phyloP scores from a whole-genome alignment of 768 basidiomycete species.

The Tylopilus subfusipes region DNA sequence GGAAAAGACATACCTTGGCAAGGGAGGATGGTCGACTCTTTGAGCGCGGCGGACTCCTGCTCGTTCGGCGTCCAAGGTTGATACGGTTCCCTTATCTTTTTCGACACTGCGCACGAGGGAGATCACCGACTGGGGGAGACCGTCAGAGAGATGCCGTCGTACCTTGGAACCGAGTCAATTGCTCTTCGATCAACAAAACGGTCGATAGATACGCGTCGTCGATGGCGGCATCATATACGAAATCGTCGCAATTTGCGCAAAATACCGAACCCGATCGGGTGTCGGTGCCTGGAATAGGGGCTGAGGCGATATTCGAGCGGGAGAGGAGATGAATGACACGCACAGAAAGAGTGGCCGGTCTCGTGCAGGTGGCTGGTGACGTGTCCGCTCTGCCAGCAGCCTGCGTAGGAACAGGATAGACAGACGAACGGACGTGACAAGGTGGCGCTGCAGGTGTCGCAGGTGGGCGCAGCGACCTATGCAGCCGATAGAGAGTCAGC shows the following conservation, averaged over 20 bases:
- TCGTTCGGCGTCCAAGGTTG: slow-evolving; percentile 46
- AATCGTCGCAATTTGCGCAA: slow-evolving; percentile 72
- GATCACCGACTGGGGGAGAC: neutral
- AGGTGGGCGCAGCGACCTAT: slow-evolving; percentile 58
- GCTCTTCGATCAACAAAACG: slow-evolving; percentile 56
- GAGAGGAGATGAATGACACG: slow-evolving; percentile 32
- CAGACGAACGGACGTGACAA: slow-evolving; percentile 69
- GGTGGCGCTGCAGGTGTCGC: slow-evolving; percentile 53
- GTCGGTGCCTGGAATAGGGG: slow-evolving; percentile 57
- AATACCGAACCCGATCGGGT: slow-evolving; percentile 69
- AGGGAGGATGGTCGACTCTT: slow-evolving; percentile 49
- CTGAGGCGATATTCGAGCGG: neutral
- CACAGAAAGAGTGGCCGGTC: slow-evolving; percentile 62
- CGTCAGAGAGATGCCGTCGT: neutral
- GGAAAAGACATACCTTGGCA: slow-evolving; percentile 60
- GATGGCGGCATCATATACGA: slow-evolving; percentile 58
- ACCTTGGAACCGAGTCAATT: slow-evolving; percentile 53
- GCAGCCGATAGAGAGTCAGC: neutral
- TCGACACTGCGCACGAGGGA: slow-evolving; percentile 29
- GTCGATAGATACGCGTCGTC: slow-evolving; percentile 44
- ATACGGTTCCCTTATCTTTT: slow-evolving; percentile 45
- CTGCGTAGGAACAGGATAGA: slow-evolving; percentile 64
- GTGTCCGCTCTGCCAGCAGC: slow-evolving; percentile 68
- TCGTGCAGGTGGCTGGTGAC: slow-evolving; percentile 53
- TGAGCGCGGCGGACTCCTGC: slow-evolving; percentile 43